Conservation (phyloP, 2,329 filamentous ascomycete genomes). For the Paecilomyces dactylethromorphus region DNA sequence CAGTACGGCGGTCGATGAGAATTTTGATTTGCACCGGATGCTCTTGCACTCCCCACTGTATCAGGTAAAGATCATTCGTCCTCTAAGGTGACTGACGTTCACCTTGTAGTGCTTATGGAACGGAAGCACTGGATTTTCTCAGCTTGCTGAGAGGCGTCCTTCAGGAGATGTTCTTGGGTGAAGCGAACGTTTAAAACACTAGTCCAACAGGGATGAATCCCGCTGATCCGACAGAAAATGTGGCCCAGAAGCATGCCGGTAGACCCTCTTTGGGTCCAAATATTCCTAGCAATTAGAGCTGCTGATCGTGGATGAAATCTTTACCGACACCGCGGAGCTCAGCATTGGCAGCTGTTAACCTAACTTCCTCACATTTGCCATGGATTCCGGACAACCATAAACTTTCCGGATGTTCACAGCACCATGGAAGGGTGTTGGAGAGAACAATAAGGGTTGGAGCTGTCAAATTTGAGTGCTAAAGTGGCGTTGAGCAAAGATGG, state of each 20-base stretch:
- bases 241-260: neutral
- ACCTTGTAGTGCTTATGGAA: neutral
- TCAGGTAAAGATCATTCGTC: neutral
- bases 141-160: neutral
- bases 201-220: neutral
- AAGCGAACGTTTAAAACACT: neutral
- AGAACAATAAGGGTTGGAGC: neutral
- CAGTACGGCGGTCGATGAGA: neutral
- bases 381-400: neutral
- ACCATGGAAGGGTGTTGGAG: neutral
- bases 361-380: neutral
- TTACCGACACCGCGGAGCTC: neutral
- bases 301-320: neutral
- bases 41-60: neutral
- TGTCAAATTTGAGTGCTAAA: neutral
- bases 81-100: too few species aligned
- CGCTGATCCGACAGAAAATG: neutral
- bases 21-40: neutral
- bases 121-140: neutral
- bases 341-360: neutral
- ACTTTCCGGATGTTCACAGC: neutral
- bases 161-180: neutral
- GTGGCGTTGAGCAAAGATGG: neutral
- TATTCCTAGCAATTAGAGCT: neutral
- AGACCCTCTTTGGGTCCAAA: neutral